Conservation (phyloP, 1,284 basidiomycete genomes). For the Leccinum idahoense region DNA sequence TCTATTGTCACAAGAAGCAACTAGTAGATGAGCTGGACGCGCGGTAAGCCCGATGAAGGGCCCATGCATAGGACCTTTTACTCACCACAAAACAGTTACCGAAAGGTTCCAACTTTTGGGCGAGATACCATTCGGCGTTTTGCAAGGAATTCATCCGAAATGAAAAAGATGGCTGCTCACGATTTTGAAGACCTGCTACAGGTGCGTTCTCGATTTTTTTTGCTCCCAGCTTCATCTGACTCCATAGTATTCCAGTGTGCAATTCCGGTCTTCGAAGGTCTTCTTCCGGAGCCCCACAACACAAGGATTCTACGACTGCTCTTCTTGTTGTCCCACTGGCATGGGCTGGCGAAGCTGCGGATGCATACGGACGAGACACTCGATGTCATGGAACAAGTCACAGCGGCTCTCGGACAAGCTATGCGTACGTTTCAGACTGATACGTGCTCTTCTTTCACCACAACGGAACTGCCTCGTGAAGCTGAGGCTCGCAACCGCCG, state of each 20-base stretch:
- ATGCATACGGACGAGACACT: not conserved
- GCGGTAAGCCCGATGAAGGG: not conserved
- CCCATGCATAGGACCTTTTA: not conserved
- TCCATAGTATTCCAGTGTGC: not conserved
- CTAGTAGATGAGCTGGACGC: not conserved
- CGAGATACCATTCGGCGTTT: not conserved
- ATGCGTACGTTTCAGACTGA: not conserved
- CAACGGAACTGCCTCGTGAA: not conserved
- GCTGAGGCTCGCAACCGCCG: not conserved
- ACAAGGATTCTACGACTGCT: not conserved
- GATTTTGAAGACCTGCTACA: not conserved
- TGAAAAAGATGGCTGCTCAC: not conserved
- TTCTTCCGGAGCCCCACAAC: not conserved
- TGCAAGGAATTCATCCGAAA: not conserved
- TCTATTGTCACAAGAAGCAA: not conserved
- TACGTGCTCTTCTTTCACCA: not conserved
- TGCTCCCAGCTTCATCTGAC: not conserved
- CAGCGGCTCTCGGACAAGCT: not conserved
- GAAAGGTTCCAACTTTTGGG: not conserved
- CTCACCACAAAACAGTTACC: not conserved
- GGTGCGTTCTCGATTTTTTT: not conserved
- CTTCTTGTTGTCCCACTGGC: not conserved
- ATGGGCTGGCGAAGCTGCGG: not conserved
- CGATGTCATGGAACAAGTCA: not conserved
- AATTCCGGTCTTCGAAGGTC: not conserved